Base-by-base conservation (phyloP, 768 basidiomycete species). In the Lactarius sp. region DNA sequence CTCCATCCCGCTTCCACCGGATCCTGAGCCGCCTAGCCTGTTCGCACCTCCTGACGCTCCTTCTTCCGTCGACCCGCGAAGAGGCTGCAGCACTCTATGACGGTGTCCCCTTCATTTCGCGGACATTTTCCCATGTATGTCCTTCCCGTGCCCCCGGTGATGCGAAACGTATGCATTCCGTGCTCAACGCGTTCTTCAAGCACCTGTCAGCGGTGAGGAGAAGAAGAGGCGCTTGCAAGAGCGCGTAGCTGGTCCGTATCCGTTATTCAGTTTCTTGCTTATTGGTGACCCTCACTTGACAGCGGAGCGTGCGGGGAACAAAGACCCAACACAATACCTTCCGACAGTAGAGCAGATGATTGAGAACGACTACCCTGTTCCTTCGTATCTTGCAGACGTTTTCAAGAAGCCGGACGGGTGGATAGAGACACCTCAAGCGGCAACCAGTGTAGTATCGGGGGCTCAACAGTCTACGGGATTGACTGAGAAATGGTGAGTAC, bases 401-500 rank as follows among this genome's bases (percentile, higher is more conserved):
- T 86, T 85, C 65, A 74, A 86, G 67, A 83, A 83, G 70, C 78
- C 83, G 6, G 72, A 70, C 1, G 93, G 86, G 2, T 97, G 93
- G 93, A 75, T 90, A 6, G 92, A 98, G 75, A 93, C 89, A 27
- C 22, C 22, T 27, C 22, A 27, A 27, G 22, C 22, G 22, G 22
- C 22, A 27, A 27, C 22, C 22, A 2, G 22, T 27, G 67, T 75
- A 60, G 56, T 71, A 54, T 49, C 69, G 75, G 20, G 74, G 70
- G 36, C 70, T 69, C 51, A 81, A 4, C 77, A 62, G 82, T 96
- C 31, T 86, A 90, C 60, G 92, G 92, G 0, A 82, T 99, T 52
- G 96, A 99, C 79, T 98, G 96, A 73, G 96, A 98, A 74, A 98
- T 98, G 96, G 95, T 92, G 64, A 58, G 83, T 70, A 10, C n/a